Base-by-base conservation (phyloP, 768 basidiomycete species). In the Serpula lacrymans region DNA sequence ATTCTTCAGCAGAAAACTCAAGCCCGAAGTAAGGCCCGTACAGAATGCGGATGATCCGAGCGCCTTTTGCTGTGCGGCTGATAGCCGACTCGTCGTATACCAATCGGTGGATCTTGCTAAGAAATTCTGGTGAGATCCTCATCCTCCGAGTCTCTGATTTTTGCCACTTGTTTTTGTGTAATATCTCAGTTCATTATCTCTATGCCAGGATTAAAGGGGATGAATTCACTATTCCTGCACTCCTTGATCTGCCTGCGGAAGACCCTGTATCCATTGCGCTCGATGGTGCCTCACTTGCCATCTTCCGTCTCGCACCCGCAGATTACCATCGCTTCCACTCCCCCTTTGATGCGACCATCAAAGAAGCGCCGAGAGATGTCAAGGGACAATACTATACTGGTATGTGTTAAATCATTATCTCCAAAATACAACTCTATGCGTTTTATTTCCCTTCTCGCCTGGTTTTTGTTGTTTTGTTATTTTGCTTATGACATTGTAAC, bases 301-400 rank as follows among this genome's bases (percentile, higher is more conserved):
- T 84, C 42, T 83, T 85, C 60, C 71, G 88, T 37, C 76, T 91
- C 13, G 87, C 89, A 0, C 89, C 87, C 0, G 73, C 80, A 7
- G 88, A 90, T 55, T 89, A 89, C 51, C 88, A 90, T 54, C 78
- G 87, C 11, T 88, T 84, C 71, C 86, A 88, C 47, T 75, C 75
- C 24, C 84, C 84, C 11, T 64, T 83, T 20, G 80, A 82, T 39
- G 80, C 71, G 26, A 70, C 65, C 9, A 57, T 82, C 14, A 18
- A 34, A 2, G 62, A 69, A 8, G 68, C 72, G 26, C 52, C 67
- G 6, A 60, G 44, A 3, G 61, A 79, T 48, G 65, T 80, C 4
- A 65, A 71, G 0, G 80, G 80, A 2, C 67, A 80, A 43, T 81
- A 79, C 49, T 83, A 78, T 48, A 82, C 81, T 1, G 79, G 75